Base-by-base conservation (phyloP, 805 yeast genomes). In the Zygoascus ofunaensis region DNA sequence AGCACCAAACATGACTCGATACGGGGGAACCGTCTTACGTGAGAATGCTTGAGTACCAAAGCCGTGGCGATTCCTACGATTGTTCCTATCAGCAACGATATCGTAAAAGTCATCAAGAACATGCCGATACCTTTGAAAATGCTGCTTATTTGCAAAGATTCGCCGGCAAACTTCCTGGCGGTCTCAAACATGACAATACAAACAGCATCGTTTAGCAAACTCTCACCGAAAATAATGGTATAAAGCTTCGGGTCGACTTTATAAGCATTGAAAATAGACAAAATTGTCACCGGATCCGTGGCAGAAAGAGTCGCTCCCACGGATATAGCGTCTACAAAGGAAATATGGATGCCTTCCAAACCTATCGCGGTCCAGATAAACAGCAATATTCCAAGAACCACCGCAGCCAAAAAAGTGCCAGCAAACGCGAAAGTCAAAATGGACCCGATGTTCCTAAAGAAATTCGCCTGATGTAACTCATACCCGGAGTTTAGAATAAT, bases 101-200 rank as follows among this genome's bases (percentile, higher is more conserved):
- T 80, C 22, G 95, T 84, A 62, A 92, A 92, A 0, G 95, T 89
- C 83, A 92, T 82, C 59, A 90, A 62, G 65, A 92, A 92, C 50
- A 92, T 73, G 1, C 97, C 95, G 26, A 87, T 74, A 74, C 98
- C 99, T 67, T 87, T 90, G 62, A 94, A 85, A 23, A 63, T 41
- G 14, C 62, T 57, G n/a, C 59, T 40, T 50, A 86, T 70, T 41
- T 77, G 75, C 0, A 90, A 83, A 20, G 76, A 74, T 53, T 84
- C 81, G 37, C 95, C 97, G 56, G 89, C 94, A 63, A 92, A 87
- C 65, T 87, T 86, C 63, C 87, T 97, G 59, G 97, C 89, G 0
- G 99, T 92, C 67, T 92, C 98, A 68, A 92, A 92, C 95, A 92
- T 90, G 55, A 92, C 99, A 61, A 92, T 92, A 52, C 97, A 87